Evolutionary conservation across 768 basidiomycete genomes (phyloP).

Genomic region (Galerina marginata): DNA sequence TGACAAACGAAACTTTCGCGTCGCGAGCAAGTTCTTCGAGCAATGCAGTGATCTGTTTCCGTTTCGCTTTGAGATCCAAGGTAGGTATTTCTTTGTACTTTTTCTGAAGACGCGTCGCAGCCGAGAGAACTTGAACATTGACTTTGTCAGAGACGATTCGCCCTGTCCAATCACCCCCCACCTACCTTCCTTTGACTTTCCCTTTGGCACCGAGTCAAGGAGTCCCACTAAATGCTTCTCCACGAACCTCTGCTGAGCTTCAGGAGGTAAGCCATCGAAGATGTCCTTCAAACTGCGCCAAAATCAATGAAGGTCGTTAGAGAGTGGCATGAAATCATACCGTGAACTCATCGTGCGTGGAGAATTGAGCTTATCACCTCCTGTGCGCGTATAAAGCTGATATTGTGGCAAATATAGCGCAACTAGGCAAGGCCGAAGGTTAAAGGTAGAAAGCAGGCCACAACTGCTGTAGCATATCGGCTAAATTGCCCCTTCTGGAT

Average conservation of each 20-base stretch:
- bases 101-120: slow-evolving; percentile 45
- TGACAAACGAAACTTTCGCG: slow-evolving; percentile 55
- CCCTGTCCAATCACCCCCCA: neutral
- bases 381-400: too few relatives aligned
- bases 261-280: slow-evolving; percentile 57
- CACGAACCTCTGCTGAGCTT: slow-evolving; percentile 53
- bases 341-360: too few relatives aligned
- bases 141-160: slow-evolving; percentile 2
- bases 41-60: slow-evolving; percentile 56
- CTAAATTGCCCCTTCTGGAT: too few relatives aligned
- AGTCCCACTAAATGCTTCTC: slow-evolving; percentile 56
- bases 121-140: slow-evolving; percentile 34
- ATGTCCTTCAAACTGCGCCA: slow-evolving; percentile 47
- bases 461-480: too few relatives aligned
- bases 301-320: too few relatives aligned
- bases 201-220: slow-evolving; percentile 47
- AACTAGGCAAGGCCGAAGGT: too few relatives aligned
- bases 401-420: too few relatives aligned
- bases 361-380: too few relatives aligned
- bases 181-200: slow-evolving; percentile 42
- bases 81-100: slow-evolving; percentile 46
- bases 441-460: too few relatives aligned
- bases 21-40: slow-evolving; percentile 60
- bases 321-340: too few relatives aligned
- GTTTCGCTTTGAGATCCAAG: slow-evolving; percentile 59